Conservation (phyloP, 768 basidiomycete genomes). For the Tephrocybe sp. region DNA sequence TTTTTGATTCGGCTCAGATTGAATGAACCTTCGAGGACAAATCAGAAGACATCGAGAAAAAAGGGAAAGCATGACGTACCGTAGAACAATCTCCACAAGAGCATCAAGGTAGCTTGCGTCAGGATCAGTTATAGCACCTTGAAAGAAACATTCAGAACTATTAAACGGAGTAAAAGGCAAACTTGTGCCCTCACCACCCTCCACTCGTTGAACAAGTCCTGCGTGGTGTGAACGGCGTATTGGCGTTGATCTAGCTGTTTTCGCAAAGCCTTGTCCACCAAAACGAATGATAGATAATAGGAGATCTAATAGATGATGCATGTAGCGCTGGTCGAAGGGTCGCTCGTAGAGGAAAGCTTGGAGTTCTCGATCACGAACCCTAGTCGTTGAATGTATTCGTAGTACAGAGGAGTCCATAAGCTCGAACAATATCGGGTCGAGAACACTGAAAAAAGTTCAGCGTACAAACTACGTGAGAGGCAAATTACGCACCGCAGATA, state of each 20-base stretch:
- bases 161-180: constrained; percentile 1
- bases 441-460: constrained; percentile 47
- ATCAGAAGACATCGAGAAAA: not conserved
- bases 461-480: not conserved
- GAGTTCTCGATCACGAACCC: constrained; percentile 64
- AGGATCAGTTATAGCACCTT: constrained; percentile 39
- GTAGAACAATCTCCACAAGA: constrained; percentile 67
- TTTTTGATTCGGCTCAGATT: constrained; percentile 66
- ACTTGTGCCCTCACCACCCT: constrained; percentile 42
- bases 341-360: constrained; percentile 67
- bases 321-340: constrained; percentile 73
- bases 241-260: constrained; percentile 61
- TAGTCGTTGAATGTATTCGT: constrained; percentile 44
- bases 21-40: constrained; percentile 54
- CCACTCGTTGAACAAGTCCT: constrained; percentile 59
- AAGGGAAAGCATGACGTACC: constrained; percentile 41
- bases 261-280: constrained; percentile 86
- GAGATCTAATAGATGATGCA: constrained; percentile 73
- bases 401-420: constrained; percentile 69
- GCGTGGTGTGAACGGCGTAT: constrained; percentile 65
- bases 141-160: constrained; percentile 8
- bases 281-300: constrained; percentile 77
- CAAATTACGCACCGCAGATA: constrained; percentile 66
- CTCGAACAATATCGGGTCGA: constrained; percentile 84
- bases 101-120: constrained; percentile 77